Conservation (phyloP, 2,329 filamentous ascomycete species). For the Epicoccum nigrum region DNA sequence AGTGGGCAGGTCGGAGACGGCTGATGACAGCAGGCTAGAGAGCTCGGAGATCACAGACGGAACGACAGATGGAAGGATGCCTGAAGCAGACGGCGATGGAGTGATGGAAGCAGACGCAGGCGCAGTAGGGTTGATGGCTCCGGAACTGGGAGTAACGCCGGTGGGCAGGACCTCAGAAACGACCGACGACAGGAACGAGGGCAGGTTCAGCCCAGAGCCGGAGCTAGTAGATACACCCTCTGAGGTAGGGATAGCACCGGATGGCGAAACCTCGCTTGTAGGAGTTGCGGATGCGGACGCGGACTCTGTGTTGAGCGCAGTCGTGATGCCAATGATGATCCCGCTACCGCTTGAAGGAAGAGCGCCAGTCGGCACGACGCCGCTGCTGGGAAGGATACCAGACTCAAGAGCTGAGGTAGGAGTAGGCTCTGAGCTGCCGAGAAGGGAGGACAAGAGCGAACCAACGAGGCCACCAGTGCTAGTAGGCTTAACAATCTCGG, state of each 20-base stretch:
- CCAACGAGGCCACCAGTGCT: constrained; percentile 17
- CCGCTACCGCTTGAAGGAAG: constrained; percentile 19
- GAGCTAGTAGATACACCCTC: constrained; percentile 23
- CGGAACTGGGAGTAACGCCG: constrained; percentile 21
- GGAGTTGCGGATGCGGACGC: constrained; percentile 14
- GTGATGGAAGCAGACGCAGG: constrained; percentile 11
- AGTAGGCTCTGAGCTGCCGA: constrained; percentile 18
- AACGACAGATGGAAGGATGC: constrained; percentile 23
- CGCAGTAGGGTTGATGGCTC: constrained; percentile 18
- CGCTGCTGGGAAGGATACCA: constrained; percentile 30
- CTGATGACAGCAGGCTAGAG: constrained; percentile 27
- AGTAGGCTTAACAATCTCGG: constrained; percentile 12
- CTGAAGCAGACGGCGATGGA: constrained; percentile 19
- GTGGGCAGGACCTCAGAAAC: constrained; percentile 27
- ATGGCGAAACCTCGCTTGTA: constrained; percentile 19
- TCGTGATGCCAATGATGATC: constrained; percentile 46
- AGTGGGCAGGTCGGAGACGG: constrained; percentile 22
- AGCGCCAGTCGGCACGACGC: constrained; percentile 31
- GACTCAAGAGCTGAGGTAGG: constrained; percentile 26
- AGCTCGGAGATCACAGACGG: constrained; percentile 27
- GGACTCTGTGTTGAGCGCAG: constrained; percentile 37
- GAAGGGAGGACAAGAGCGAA: constrained; percentile 23
- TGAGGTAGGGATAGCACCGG: constrained; percentile 31
- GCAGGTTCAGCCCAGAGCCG: constrained; percentile 18
- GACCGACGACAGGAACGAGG: constrained; percentile 26